Evolutionary conservation across 108 stramenopile genomes (phyloP), one percentile per base, ranked within the genome.

Genomic region (Nitzschia sp.): DNA sequence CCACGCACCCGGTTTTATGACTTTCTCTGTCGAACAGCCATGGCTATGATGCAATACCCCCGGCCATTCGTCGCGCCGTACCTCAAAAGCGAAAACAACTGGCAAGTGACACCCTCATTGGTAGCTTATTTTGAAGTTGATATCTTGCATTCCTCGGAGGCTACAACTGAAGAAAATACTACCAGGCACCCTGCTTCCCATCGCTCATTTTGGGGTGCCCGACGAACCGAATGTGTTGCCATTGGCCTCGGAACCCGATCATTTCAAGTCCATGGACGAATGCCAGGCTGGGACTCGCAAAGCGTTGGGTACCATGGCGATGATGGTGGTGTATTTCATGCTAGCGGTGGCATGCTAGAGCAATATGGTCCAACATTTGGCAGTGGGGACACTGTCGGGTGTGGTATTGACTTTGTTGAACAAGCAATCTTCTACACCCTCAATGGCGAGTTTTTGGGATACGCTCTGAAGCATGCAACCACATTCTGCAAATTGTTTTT

Each of bases 361-460:
- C 63, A 57, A 21, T 88, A 68, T 69, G 91, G 91, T 20, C 88
- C 91, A 14, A 60, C 72, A 0, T 95, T 83, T 71, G 90, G 90
- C 19, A 61, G 65, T 0, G 91, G 94, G 8, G 94, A 95, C 72
- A 86, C 85, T 15, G 86, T 95, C 0, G 94, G 94, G 7, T 95
- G 94, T 67, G 94, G 94, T 1, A 62, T 95, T 9, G 82, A 90
- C 37, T 92, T 89, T 56, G 52, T 60, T 15, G 55, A 39, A 6
- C 65, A 67, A 20, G 70, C 75, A 8, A 87, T 95, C 20, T 95
- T 95, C 60, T 95, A 75, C 63, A 92, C 89, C 1, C 68, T 87
- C 29, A 95, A 95, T 73, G 94, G 94, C 19, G 57, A 67, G 29
- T 88, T 88, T 71, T 63, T 95, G 67, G 91, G 94, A n/a, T 84